Evolutionary conservation across 306 rosid genomes (phyloP), one percentile per base, ranked within the genome.

Genomic region (Ceratonia siliqua): DNA sequence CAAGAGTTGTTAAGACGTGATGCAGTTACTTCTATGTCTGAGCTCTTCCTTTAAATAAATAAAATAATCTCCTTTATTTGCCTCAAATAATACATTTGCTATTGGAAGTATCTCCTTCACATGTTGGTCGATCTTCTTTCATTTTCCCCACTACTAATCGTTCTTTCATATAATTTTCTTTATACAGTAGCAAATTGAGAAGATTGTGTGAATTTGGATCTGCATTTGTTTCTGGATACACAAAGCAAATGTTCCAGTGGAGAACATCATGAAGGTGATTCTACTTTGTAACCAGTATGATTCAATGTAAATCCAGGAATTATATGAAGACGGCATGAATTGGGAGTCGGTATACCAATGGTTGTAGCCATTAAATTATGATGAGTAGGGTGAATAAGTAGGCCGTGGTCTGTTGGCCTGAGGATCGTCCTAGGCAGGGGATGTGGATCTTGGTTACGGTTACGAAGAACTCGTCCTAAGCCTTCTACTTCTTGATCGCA

Each of bases 111-210:
- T 25, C 53, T 64, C 42, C 46, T 36, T 46, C 32, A 5, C 21
- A 25, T 65, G 62, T 15, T 56, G 6, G 8, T 25, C 20, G 73
- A 49, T 27, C 30, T 32, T 67, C 38, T 35, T 57, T 46, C 62
- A 30, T 68, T 46, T 50, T 17, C 32, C 42, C 43, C 17, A 14
- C 70, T 45, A 17, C n/a, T 25, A 24, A 46, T 27, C 69, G 59
- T 22, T 77, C 28, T 57, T 57, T 22, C 66, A 20, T 57, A 45
- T 38, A 32, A 15, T 57, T 78, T 54, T 39, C 36, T 56, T 36
- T 45, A 13, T 27, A 5, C 68, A 46, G 74, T 35, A n/a, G 27
- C 48, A 8, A 43, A 66, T 66, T 79, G 64, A 57, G 73, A 58
- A 68, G 57, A 20, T 30, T 33, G 36, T 1, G 5, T 46, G 62